Evolutionary conservation across 306 rosid genomes (phyloP).

Genomic region (Ormosia semicastrata): DNA sequence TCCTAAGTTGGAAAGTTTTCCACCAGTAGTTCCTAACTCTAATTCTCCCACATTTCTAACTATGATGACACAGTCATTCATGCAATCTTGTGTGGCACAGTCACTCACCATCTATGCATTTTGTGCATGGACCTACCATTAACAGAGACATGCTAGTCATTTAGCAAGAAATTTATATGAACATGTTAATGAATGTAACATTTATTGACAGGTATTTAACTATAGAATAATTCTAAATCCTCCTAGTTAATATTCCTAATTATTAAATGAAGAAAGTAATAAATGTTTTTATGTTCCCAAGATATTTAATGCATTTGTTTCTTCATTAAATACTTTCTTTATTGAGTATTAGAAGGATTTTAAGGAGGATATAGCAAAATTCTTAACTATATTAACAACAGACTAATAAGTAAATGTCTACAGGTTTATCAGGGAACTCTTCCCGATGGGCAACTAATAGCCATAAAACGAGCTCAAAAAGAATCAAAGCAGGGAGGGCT

Average conservation of each 20-base stretch:
- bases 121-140: not conserved
- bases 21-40: not conserved
- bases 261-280: too few species aligned
- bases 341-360: too few species aligned
- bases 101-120: too few species aligned
- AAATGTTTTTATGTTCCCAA: too few species aligned
- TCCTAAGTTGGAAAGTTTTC: not conserved
- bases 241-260: too few species aligned
- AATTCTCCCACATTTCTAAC: not conserved
- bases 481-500: slow-evolving; percentile 54
- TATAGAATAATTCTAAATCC: too few species aligned
- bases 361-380: too few species aligned
- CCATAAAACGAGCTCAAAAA: slow-evolving; percentile 52
- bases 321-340: too few species aligned
- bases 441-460: slow-evolving; percentile 47
- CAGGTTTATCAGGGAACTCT: slow-evolving; percentile 61
- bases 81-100: too few species aligned
- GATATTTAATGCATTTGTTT: too few species aligned
- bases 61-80: not conserved
- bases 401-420: not conserved
- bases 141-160: not conserved
- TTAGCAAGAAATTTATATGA: not conserved
- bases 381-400: not conserved
- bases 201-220: not conserved
- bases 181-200: not conserved